A percentile compares a stretch with the other conserved stretches of the same genome.
These are phyloP conservation scores for Plasmodium billcollinsi DNA, from an alignment of 169 alveolate species.

Conservation along the genomic window DNA sequence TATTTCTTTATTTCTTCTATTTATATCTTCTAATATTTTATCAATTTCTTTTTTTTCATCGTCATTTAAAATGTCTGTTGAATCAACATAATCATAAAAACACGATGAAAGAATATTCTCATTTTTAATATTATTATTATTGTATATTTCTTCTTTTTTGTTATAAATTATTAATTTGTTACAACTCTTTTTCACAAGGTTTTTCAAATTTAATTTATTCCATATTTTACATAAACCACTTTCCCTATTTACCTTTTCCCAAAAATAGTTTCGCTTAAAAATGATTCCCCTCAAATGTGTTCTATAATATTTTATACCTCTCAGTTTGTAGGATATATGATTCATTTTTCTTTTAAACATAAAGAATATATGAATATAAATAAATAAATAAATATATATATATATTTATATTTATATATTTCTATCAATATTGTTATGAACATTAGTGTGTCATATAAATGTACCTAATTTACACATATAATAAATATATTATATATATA, in stretches of 20 bases:
- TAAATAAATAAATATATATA: too few species aligned
- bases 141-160: neutral
- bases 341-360: neutral
- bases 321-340: neutral
- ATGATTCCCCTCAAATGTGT: neutral
- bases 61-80: constrained; percentile 20
- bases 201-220: constrained; percentile 36
- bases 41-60: constrained; percentile 36
- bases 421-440: too few species aligned
- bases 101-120: neutral
- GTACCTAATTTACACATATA: too few species aligned
- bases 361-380: too few species aligned
- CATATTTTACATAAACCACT: constrained; percentile 8
- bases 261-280: constrained; percentile 15
- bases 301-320: neutral
- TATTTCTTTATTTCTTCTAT: neutral
- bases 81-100: neutral
- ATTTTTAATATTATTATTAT: neutral
- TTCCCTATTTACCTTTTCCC: constrained; percentile 8
- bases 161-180: neutral
- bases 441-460: too few species aligned
- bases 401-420: too few species aligned
- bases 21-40: constrained; percentile 12
- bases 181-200: constrained; percentile 5
- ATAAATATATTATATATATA: too few species aligned